Conservation (phyloP, 305 asterid species). For the Plantago coronopus region DNA sequence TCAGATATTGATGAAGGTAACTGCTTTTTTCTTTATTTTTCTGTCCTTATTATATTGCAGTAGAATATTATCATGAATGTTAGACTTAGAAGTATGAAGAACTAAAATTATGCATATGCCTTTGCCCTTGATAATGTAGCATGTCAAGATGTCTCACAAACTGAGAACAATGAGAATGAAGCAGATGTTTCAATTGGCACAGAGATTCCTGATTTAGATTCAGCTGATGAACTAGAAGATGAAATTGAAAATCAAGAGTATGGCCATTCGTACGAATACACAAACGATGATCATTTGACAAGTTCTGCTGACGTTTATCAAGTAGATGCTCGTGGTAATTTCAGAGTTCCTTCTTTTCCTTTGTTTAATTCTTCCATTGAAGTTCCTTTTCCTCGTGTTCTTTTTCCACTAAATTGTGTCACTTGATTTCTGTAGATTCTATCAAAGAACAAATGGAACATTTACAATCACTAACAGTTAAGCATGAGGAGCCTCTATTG, state of each 20-base stretch:
- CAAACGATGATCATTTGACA: conserved; percentile 38
- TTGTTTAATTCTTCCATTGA: background rate
- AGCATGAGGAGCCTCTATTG: conserved; percentile 28
- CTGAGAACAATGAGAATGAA: conserved; percentile 55
- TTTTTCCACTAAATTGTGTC: conserved; percentile 8
- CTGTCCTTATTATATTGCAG: conserved; percentile 9
- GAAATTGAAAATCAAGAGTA: conserved; percentile 48
- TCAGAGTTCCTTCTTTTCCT: conserved; percentile 18
- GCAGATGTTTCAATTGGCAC: conserved; percentile 92
- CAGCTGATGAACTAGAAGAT: conserved; percentile 61
- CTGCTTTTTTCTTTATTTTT: background rate
- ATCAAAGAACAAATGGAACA: conserved; percentile 39
- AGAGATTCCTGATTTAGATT: conserved; percentile 83
- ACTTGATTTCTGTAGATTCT: conserved; percentile 36
- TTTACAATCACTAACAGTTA: conserved; percentile 35
- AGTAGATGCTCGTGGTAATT: conserved; percentile 46
- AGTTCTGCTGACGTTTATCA: conserved; percentile 28
- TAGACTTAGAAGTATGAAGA: conserved; percentile 19
- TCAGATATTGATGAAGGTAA: conserved; percentile 32
- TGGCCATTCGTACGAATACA: conserved; percentile 28
- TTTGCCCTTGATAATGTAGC: conserved; percentile 38
- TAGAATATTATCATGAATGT: conserved; percentile 19
- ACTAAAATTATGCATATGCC: conserved; percentile 4
- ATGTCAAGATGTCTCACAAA: conserved; percentile 47
- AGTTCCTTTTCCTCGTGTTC: background rate